Evolutionary conservation across 139 green algal species (phyloP), one percentile per base, ranked within the genome.

Genomic region (Volvox reticuliferus): DNA sequence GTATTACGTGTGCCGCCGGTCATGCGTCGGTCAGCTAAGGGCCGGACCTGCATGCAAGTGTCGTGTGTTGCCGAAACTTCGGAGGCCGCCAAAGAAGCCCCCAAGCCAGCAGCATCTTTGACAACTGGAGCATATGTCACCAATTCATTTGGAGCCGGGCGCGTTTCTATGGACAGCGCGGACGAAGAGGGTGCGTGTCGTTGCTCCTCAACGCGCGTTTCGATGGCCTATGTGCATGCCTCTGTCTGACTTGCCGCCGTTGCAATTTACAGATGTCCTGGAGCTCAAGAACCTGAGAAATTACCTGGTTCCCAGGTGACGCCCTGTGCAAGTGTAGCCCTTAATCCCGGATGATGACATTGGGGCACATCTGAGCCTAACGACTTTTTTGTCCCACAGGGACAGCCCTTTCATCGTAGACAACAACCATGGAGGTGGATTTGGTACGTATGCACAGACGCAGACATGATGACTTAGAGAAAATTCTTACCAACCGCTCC

Each of bases 341-440:
- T 14, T 55, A 5, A 9, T 55, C 44, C 44, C 44, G 65, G 65
- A 24, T 73, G 65, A 73, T 28, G 65, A 24, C 65, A 30, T 73
- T 73, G 65, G 65, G 21, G 65, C 76, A 62, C 24, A 61, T 13
- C 76, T 20, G 17, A 1, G 2, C 76, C 24, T 82, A n/a, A 62
- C 76, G 32, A 17, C 32, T 19, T 62, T 63, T 32, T 18, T 76
- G 36, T n/a, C 55, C 28, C 30, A 71, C 92, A 96, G 93, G 87
- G 95, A 97, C 61, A 96, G 91, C n/a, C 96, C 95, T 0, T 98
- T 98, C 81, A 88, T 96, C 17, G 1, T 26, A 0, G 90, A 94
- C 79, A 97, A 99, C 94, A 98, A 98, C 84, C 91, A 92, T 16
- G 97, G 97, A 18, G 96, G 95, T n/a, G 96, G 97, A 62, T 98